Evolutionary conservation across 2,329 filamentous ascomycete genomes (phyloP).

Genomic region (Sporothrix mexicana): DNA sequence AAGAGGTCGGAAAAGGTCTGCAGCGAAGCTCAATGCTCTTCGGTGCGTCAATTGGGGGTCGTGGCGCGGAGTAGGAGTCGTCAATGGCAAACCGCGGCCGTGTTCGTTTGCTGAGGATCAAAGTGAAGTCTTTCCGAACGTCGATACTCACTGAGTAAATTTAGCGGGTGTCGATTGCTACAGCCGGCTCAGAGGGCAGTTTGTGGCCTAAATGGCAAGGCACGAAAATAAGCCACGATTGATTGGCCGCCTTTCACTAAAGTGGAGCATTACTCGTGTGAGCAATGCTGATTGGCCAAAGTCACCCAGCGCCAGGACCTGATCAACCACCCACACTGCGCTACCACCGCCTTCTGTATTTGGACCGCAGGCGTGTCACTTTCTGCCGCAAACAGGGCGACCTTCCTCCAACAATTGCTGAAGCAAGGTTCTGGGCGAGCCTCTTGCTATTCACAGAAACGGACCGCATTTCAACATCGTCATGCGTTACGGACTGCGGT

Average conservation of each 20-base stretch:
- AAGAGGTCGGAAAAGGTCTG: neutral
- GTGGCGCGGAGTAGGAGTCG: constrained; percentile 18
- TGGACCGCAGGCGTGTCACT: neutral
- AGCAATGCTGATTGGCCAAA: constrained; percentile 5
- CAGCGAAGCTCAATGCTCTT: neutral
- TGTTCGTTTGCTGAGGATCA: constrained; percentile 9
- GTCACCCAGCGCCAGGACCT: no score
- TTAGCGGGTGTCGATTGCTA: constrained; percentile 21
- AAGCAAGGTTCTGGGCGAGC: neutral
- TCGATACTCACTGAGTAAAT: constrained; percentile 19
- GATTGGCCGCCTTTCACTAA: constrained; percentile 30
- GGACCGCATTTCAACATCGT: neutral
- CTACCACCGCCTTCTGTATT: constrained; percentile 31
- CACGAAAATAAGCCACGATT: constrained; percentile 34
- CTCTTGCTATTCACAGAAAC: neutral
- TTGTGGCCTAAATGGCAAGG: constrained; percentile 34
- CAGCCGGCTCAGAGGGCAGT: neutral
- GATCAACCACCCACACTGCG: neutral
- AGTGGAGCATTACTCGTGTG: neutral
- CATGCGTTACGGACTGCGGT: constrained; percentile 9
- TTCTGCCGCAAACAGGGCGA: constrained; percentile 26
- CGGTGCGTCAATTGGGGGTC: neutral
- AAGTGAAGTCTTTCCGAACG: neutral
- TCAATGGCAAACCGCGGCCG: constrained; percentile 31
- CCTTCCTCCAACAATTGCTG: neutral